Evolutionary conservation across 352 stramenopile species (phyloP), one percentile per base, ranked within the genome.

Genomic region (Phytophthora idaei): DNA sequence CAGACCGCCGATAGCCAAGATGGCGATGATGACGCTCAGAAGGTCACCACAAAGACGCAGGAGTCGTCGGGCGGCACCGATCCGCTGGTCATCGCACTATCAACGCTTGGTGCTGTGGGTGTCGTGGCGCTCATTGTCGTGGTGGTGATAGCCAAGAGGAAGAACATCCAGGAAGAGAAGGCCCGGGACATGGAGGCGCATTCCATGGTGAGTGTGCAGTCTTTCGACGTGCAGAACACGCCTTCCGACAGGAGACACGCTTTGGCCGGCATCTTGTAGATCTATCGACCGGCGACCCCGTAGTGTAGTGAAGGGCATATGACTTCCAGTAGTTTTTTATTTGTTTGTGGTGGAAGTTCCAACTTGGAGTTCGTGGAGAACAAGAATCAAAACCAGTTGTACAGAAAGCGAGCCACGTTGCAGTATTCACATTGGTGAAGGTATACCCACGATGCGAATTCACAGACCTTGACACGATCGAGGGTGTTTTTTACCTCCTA

Each of bases 351-450:
- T 21, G 0, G 21, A 21, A 21, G 21, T 21, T 21, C 21, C 21
- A 21, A 21, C 21, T 47, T 56, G 12, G 32, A 42, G 52, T 67
- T 49, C 29, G 28, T 53, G 41, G 51, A 73, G 59, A 71, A 77
- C 46, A 69, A 73, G 71, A 67, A 70, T 34, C 63, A 74, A 66
- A 68, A 71, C 47, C 57, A 76, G 54, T 60, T 68, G 58, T 57
- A 29, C 21, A 54, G 32, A 46, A 46, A 25, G 39, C 15, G 39
- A 21, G 27, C 10, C 7, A 42, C 48, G 45, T 46, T 46, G 39
- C 3, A 12, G 1, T 3, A 42, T 42, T 4, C 12, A 21, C 17
- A 21, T 21, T 21, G 17, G 21, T 21, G 21, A 21, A 21, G 21
- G 21, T 21, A 21, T 21, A 21, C 21, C 21, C 21, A 21, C 21